Base-by-base conservation (phyloP, 2,329 filamentous ascomycete genomes). In the Zymoseptoria ardabiliae region DNA sequence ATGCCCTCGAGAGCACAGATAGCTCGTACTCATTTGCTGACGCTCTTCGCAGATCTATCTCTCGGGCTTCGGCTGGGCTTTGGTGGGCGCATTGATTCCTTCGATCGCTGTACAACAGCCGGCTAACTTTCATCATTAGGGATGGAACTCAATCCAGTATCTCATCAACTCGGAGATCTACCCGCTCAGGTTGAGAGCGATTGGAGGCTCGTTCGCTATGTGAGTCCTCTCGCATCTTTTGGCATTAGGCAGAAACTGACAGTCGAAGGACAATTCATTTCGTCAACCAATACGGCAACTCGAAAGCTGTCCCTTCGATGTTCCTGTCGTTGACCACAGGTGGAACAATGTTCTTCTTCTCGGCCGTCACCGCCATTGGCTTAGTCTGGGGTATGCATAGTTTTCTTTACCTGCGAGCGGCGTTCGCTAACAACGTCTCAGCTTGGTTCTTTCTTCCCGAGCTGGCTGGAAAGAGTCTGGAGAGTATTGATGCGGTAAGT, bases 311-410 rank as follows among this genome's bases (percentile, higher is more conserved):
- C 0, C 89, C 88, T 1, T 83, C 58, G 20, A 66, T 65, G 64
- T 53, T 65, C 51, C 78, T 91, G 72, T 49, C 56, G 2, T 78
- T 83, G 70, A 78, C 76, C 0, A 77, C 76, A 23, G 83, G 81
- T 60, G 89, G 89, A 0, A 91, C 89, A 0, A 92, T 92, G 77
- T 86, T 87, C 82, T 89, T 86, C 75, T 92, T 91, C 72, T 79
- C 82, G 0, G 83, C 80, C 2, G 79, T 91, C 9, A 91, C 88
- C 0, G 64, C 87, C 0, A 51, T 90, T 4, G 88, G 88, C 25
- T 84, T 2, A 75, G 88, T 2, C 10, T 79, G 82, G 74, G 54
- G 90, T 3, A n/a, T n/a, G 35, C 35, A 41, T 3, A 4, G 17
- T 17, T 91, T 92, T 77, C 86, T 87, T 82, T 89, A 86, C 75